phyloP scores from a whole-genome alignment of 2,329 filamentous ascomycete species.

The Aspergillus sp. region DNA sequence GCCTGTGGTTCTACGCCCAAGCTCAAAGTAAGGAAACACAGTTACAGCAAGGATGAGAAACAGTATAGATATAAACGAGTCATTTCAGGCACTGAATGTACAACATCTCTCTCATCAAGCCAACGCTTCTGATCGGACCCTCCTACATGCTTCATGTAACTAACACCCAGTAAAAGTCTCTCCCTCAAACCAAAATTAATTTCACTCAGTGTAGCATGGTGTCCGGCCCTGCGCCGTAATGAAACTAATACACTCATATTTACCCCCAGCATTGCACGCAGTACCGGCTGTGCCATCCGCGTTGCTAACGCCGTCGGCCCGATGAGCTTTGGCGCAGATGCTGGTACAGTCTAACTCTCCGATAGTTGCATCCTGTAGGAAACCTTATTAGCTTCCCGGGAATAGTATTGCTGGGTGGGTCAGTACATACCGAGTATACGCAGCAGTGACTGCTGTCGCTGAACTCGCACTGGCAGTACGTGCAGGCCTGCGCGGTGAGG shows the following conservation, averaged over 20 bases:
- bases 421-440: constrained; percentile 7
- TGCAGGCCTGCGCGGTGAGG: constrained; percentile 8
- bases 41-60: no score
- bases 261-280: constrained; percentile 8
- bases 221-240: constrained; percentile 8
- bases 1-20: no score
- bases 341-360: constrained; percentile 9
- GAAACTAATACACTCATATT: constrained; percentile 7
- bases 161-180: no score
- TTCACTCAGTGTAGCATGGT: constrained; percentile 5
- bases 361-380: not conserved
- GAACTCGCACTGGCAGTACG: constrained; percentile 16
- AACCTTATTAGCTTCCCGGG: not conserved
- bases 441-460: constrained; percentile 7
- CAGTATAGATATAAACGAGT: no score
- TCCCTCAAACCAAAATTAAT: no score
- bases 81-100: no score
- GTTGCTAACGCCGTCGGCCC: constrained; percentile 7
- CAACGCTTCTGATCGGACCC: no score
- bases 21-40: no score
- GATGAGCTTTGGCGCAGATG: constrained; percentile 8
- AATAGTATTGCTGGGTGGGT: no score
- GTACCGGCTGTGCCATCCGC: constrained; percentile 6
- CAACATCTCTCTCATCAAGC: no score
- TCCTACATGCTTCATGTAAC: no score